Percentiles rank a stretch among this genome's conserved stretches.
These are phyloP conservation scores for Microcyclosporella mali DNA, from an alignment of 2,329 filamentous ascomycete species.

Conservation along the genomic window DNA sequence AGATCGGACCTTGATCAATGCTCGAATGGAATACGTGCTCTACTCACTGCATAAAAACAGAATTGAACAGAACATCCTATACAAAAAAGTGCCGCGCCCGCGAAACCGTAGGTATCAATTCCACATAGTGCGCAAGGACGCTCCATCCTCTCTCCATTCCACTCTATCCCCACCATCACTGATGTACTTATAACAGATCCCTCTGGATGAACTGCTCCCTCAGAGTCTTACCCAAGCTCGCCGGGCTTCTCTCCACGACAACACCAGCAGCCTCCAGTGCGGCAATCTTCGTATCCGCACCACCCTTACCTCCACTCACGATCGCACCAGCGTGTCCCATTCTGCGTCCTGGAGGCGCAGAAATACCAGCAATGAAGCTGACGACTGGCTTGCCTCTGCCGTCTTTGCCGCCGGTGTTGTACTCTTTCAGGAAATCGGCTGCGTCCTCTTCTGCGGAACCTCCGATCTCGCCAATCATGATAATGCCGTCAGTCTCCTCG, in stretches of 20 bases:
- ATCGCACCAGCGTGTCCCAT: slow-evolving; percentile 99
- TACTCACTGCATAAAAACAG: too few relatives aligned
- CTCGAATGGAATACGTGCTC: too few relatives aligned
- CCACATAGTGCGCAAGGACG: not conserved
- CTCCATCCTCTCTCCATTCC: too few relatives aligned
- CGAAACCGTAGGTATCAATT: slow-evolving; percentile 1
- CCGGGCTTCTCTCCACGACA: slow-evolving; percentile 91
- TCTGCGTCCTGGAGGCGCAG: slow-evolving; percentile 86
- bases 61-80: not conserved
- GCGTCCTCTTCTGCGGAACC: slow-evolving; percentile 97
- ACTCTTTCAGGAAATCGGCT: slow-evolving; percentile 85
- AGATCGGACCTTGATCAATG: too few relatives aligned
- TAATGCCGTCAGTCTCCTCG: slow-evolving; percentile 95
- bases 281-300: slow-evolving; percentile 95
- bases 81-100: not conserved
- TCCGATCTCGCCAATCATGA: slow-evolving; percentile 99
- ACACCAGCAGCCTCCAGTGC: slow-evolving; percentile 91
- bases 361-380: slow-evolving; percentile 97
- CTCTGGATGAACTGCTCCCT: slow-evolving; percentile 93
- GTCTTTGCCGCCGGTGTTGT: slow-evolving; percentile 59
- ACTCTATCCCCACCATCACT: too few relatives aligned
- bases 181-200: slow-evolving; percentile 70
- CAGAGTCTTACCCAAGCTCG: slow-evolving; percentile 84
- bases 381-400: slow-evolving; percentile 85
- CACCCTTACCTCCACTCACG: slow-evolving; percentile 94